Conservation (phyloP, 176 grass and related monocot genomes). For the Themeda triandra region DNA sequence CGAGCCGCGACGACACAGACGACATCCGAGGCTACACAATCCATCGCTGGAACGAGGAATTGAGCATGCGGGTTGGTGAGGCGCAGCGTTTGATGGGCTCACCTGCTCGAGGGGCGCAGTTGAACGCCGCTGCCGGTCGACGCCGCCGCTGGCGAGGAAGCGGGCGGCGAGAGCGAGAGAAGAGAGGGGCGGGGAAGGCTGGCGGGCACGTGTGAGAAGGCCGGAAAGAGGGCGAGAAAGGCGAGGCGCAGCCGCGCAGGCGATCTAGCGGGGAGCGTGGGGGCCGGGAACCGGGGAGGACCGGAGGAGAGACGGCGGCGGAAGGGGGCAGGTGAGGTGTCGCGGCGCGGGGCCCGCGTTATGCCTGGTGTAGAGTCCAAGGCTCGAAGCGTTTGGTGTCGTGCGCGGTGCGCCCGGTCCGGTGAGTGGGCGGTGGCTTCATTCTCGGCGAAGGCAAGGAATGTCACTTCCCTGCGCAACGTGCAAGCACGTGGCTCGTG, state of each 20-base stretch:
- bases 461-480: not conserved
- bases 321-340: not conserved
- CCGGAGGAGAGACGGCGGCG: not conserved
- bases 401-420: not conserved
- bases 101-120: conserved; percentile 1
- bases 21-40: not conserved
- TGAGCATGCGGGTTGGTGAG: not conserved
- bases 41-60: not conserved
- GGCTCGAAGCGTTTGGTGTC: not conserved
- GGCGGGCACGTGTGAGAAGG: not conserved
- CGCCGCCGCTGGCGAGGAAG: not conserved
- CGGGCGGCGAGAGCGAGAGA: not conserved
- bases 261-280: too few species aligned
- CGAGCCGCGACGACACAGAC: too few species aligned
- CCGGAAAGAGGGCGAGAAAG: not conserved
- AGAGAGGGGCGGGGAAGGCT: not conserved
- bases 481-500: not conserved
- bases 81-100: not conserved
- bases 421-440: not conserved
- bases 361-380: not conserved
- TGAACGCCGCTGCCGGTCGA: not conserved
- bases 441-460: not conserved
- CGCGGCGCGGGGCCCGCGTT: not conserved
- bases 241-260: not conserved
- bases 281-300: too few species aligned